phyloP scores from a whole-genome alignment of 116 monocot genomes.

The Trichopus zeylanicus region DNA sequence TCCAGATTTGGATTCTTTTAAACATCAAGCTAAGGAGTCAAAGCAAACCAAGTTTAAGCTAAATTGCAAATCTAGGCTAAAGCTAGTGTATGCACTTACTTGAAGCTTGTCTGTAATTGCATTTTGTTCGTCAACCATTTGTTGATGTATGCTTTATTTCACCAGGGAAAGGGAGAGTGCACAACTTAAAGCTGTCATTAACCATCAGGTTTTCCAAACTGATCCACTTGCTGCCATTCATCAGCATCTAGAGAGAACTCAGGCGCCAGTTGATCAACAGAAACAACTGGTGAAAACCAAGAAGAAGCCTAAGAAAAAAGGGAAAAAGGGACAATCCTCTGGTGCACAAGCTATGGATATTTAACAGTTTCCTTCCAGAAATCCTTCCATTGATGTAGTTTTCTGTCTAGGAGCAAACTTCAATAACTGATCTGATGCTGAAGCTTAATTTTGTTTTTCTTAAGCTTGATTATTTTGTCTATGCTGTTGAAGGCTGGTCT shows the following conservation, averaged over 20 bases:
- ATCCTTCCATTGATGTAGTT: too few species aligned
- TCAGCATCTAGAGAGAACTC: conserved; percentile 43
- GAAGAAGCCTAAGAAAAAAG: not conserved
- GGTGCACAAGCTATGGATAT: not conserved
- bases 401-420: too few species aligned
- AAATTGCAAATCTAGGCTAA: conserved; percentile 41
- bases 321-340: not conserved
- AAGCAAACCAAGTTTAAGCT: conserved; percentile 23
- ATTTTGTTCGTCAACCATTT: not conserved
- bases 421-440: too few species aligned
- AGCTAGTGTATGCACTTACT: conserved; percentile 33
- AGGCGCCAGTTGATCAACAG: conserved; percentile 15
- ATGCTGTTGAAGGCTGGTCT: too few species aligned
- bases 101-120: not conserved
- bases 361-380: not conserved
- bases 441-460: too few species aligned
- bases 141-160: not conserved
- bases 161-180: conserved; percentile 40
- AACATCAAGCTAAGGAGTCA: not conserved
- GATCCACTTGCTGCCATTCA: conserved; percentile 61
- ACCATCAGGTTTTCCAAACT: conserved; percentile 33
- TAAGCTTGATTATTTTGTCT: too few species aligned
- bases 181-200: conserved; percentile 34
- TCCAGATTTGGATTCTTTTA: conserved; percentile 27
- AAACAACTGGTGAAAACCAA: not conserved